A percentile compares a stretch with the other conserved stretches of the same genome.
Conservation (phyloP, 129 eudicot species). For the Artemisia argyi region DNA sequence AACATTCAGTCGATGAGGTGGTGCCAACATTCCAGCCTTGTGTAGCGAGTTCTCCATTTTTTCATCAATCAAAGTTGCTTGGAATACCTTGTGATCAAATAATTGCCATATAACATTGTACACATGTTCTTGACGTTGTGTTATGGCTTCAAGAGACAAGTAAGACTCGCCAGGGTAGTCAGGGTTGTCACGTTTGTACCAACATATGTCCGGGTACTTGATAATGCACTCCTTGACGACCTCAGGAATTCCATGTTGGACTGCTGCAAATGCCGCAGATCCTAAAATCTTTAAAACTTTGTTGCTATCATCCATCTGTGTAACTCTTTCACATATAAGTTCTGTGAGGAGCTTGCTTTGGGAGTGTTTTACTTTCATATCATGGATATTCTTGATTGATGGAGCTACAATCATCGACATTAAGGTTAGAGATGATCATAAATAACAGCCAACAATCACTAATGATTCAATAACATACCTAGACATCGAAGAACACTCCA, state of each 20-base stretch:
- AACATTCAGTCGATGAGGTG: not conserved
- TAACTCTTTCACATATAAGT: slow-evolving; percentile 3
- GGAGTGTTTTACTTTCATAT: slow-evolving; percentile 16
- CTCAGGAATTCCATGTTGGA: slow-evolving; percentile 7
- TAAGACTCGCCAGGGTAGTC: not conserved
- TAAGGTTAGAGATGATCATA: not conserved
- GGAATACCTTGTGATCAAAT: slow-evolving; percentile 21
- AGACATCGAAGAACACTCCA: slow-evolving; percentile 6
- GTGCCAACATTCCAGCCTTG: not conserved
- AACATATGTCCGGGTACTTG: slow-evolving; percentile 44
- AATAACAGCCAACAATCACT: not conserved
- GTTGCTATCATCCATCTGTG: no score
- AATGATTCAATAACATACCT: slow-evolving; percentile 1
- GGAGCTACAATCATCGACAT: slow-evolving; percentile 15
- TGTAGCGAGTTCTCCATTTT: slow-evolving; percentile 18
- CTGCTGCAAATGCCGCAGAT: slow-evolving; percentile 8
- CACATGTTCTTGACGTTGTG: slow-evolving; percentile 43
- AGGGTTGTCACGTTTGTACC: slow-evolving; percentile 24
- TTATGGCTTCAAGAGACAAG: slow-evolving; percentile 40
- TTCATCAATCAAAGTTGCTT: not conserved
- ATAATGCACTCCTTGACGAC: not conserved
- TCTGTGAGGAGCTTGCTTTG: slow-evolving; percentile 1
- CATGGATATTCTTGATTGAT: slow-evolving; percentile 12
- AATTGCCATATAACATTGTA: slow-evolving; percentile 31
- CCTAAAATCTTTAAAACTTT: slow-evolving; percentile 22